Percentiles rank a stretch among this genome's conserved stretches.
phyloP scores from a whole-genome alignment of 2,329 filamentous ascomycete genomes.

The Cordyceps militaris region DNA sequence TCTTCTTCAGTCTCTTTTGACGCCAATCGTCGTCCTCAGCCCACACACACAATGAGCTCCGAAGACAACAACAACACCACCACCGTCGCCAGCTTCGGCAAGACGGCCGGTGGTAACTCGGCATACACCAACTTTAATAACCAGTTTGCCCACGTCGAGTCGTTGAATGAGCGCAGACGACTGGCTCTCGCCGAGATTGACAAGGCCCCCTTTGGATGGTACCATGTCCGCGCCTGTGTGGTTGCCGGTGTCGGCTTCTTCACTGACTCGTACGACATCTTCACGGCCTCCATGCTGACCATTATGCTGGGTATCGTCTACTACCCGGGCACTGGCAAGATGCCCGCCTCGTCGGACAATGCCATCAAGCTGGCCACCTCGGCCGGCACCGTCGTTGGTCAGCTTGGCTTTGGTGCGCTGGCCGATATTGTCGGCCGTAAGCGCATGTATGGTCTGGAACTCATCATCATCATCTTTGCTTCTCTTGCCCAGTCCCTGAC shows the following conservation, averaged over 20 bases:
- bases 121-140: constrained; percentile 75
- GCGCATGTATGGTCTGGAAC: constrained; percentile 64
- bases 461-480: constrained; percentile 74
- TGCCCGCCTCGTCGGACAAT: constrained; percentile 63
- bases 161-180: constrained; percentile 71
- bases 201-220: constrained; percentile 77
- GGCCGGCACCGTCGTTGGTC: constrained; percentile 75
- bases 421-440: constrained; percentile 74
- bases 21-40: background rate
- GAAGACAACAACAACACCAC: constrained; percentile 12
- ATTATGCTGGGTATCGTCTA: constrained; percentile 75
- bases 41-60: too few species aligned
- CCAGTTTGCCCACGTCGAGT: constrained; percentile 56
- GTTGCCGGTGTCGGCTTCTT: constrained; percentile 86
- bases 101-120: constrained; percentile 58
- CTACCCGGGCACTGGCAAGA: constrained; percentile 50
- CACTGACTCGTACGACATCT: constrained; percentile 80
- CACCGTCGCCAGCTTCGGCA: constrained; percentile 20
- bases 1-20: background rate
- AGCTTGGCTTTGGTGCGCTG: constrained; percentile 70
- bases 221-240: constrained; percentile 68
- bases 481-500: constrained; percentile 66
- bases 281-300: constrained; percentile 66
- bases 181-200: constrained; percentile 77
- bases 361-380: constrained; percentile 83